Percentiles rank a stretch among this genome's conserved stretches.
These are phyloP conservation scores for Coniella lustricola DNA, from an alignment of 2,329 filamentous ascomycete species.

Conservation along the genomic window DNA sequence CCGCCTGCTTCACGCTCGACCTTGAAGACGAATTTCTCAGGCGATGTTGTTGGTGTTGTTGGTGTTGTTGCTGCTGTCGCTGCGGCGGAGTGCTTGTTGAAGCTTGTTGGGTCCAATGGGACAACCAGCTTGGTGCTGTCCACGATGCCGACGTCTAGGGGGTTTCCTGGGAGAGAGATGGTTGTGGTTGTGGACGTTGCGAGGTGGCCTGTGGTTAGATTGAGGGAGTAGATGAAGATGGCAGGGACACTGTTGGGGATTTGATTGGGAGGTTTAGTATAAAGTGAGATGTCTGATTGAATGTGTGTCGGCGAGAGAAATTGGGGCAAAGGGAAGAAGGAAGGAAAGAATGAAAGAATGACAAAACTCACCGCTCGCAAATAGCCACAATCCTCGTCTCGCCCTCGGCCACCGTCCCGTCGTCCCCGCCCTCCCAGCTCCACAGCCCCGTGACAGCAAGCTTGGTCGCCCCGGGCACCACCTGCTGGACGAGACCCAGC, in stretches of 20 bases:
- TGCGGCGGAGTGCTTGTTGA: slow-evolving; percentile 16
- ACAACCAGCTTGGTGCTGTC: slow-evolving; percentile 27
- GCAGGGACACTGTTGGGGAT: slow-evolving; percentile 49
- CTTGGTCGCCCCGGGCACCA: slow-evolving; percentile 30
- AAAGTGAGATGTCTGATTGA: no score
- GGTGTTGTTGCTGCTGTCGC: no score
- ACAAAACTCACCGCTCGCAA: slow-evolving; percentile 37
- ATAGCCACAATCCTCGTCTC: slow-evolving; percentile 30
- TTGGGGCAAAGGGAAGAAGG: no score
- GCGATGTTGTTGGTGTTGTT: no score
- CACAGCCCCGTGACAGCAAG: slow-evolving; percentile 41
- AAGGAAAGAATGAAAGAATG: neutral
- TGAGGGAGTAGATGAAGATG: slow-evolving; percentile 58
- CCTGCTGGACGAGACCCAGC: slow-evolving; percentile 33
- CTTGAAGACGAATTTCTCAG: slow-evolving; percentile 8
- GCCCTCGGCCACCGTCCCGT: slow-evolving; percentile 11
- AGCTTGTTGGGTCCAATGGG: slow-evolving; percentile 29
- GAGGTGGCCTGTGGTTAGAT: slow-evolving; percentile 37
- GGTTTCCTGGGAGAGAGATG: slow-evolving; percentile 56
- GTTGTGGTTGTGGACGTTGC: slow-evolving; percentile 40
- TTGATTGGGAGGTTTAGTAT: no score
- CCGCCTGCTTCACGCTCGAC: slow-evolving; percentile 6
- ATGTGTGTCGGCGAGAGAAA: no score
- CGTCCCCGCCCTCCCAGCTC: slow-evolving; percentile 22
- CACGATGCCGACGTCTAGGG: slow-evolving; percentile 45